These are phyloP conservation scores for Cystobasidiaceae sp. DNA, from an alignment of 1,284 basidiomycete genomes.

Conservation along the genomic window DNA sequence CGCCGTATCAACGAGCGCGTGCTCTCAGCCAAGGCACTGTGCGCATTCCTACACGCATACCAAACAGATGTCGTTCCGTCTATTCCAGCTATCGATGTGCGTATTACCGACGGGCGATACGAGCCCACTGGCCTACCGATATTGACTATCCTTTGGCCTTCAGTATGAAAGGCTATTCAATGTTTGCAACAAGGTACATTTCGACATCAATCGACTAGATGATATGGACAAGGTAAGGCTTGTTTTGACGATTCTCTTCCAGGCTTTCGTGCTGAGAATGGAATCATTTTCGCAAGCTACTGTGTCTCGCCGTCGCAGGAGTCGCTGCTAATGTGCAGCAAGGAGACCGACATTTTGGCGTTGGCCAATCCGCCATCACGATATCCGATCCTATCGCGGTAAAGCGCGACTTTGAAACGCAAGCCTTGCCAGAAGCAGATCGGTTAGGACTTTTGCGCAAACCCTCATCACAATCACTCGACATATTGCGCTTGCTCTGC, in stretches of 20 bases:
- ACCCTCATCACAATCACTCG: conserved; percentile 6
- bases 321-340: neutral
- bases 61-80: neutral
- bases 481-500: conserved; percentile 6
- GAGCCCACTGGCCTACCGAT: neutral
- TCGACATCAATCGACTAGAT: conserved; percentile 15
- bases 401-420: neutral
- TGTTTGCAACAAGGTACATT: conserved; percentile 1
- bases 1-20: neutral
- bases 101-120: neutral
- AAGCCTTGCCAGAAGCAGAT: conserved; percentile 10
- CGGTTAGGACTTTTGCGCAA: conserved; percentile 3
- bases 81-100: neutral
- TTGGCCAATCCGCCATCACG: neutral
- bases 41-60: conserved; percentile 1
- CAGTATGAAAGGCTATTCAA: neutral
- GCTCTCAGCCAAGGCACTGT: conserved; percentile 14
- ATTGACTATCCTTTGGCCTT: neutral
- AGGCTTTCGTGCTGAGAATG: neutral
- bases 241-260: neutral
- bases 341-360: neutral
- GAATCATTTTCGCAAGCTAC: neutral
- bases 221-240: conserved; percentile 4
- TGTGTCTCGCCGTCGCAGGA: neutral
- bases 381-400: neutral